Evolutionary conservation across 768 basidiomycete species (phyloP).

Genomic region (Boletus vinaceobasis): DNA sequence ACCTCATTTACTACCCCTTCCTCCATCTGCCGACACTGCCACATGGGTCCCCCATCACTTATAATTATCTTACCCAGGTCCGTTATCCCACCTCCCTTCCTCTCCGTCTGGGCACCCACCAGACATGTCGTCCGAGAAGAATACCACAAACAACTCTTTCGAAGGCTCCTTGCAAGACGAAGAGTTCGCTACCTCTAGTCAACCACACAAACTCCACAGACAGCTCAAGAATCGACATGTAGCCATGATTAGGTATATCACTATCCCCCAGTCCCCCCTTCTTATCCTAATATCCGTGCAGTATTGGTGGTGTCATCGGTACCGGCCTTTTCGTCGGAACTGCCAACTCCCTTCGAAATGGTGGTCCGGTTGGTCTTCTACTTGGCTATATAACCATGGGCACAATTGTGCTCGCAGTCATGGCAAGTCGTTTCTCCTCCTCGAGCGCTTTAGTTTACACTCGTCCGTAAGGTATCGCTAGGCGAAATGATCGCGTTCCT

Average conservation of each 20-base stretch:
- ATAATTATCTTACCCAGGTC: not conserved
- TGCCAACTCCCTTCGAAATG: conserved; percentile 43
- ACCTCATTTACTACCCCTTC: not conserved
- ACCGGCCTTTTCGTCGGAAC: conserved; percentile 73
- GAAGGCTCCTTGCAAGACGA: conserved; percentile 22
- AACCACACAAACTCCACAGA: conserved; percentile 38
- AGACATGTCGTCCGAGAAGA: conserved; percentile 25
- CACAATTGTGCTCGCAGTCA: conserved; percentile 65
- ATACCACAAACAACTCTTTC: conserved; percentile 1
- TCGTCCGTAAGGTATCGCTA: conserved; percentile 49
- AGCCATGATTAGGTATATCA: conserved; percentile 69
- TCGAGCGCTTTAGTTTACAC: not conserved
- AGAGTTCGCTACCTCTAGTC: conserved; percentile 8
- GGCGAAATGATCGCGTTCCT: conserved; percentile 64
- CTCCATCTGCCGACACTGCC: not conserved
- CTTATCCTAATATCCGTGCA: conserved; percentile 21
- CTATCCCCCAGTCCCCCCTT: not conserved
- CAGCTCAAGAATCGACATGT: conserved; percentile 77
- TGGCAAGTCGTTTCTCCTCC: conserved; percentile 41
- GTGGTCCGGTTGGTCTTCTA: conserved; percentile 72
- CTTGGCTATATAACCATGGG: conserved; percentile 70
- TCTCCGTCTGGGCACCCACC: not conserved
- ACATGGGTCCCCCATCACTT: not conserved
- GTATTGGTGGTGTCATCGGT: conserved; percentile 57
- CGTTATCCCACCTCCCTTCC: not conserved